Evolutionary conservation across 2,329 filamentous ascomycete genomes (phyloP).

Genomic region (Alternaria arborescens): DNA sequence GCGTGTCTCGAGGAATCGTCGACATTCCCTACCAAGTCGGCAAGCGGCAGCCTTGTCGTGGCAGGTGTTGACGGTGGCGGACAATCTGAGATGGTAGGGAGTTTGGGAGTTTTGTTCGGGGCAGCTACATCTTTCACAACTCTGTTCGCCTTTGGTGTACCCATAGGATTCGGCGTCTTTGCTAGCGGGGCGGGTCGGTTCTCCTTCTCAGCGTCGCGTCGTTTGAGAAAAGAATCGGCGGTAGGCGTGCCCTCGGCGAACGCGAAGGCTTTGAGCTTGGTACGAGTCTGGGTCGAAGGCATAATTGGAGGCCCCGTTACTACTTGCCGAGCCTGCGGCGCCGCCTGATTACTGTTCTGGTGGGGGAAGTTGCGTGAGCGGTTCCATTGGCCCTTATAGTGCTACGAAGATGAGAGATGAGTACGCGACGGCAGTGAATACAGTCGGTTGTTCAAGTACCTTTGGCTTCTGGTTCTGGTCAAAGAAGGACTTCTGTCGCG

Average conservation of each 20-base stretch:
- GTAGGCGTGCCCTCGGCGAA: slow-evolving; percentile 54
- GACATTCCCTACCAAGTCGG: slow-evolving; percentile 68
- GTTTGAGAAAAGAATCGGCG: slow-evolving; percentile 19
- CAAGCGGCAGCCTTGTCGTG: slow-evolving; percentile 65
- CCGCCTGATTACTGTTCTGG: slow-evolving; percentile 33
- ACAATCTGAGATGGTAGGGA: slow-evolving; percentile 35
- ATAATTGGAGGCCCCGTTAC: slow-evolving; percentile 54
- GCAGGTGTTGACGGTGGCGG: slow-evolving; percentile 66
- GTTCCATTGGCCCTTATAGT: slow-evolving; percentile 48
- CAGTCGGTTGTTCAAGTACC: slow-evolving; percentile 35
- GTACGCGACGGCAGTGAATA: slow-evolving; percentile 1
- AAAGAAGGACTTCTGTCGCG: slow-evolving; percentile 62
- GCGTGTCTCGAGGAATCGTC: slow-evolving; percentile 63
- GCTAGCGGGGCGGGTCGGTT: slow-evolving; percentile 39
- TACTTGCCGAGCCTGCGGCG: slow-evolving; percentile 44
- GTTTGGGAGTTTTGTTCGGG: slow-evolving; percentile 37
- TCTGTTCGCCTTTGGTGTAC: slow-evolving; percentile 34
- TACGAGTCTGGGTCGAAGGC: slow-evolving; percentile 62
- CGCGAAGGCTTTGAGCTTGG: slow-evolving; percentile 65
- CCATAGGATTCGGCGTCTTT: slow-evolving; percentile 18
- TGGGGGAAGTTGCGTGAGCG: slow-evolving; percentile 43
- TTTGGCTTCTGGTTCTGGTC: slow-evolving; percentile 56
- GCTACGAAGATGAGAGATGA: slow-evolving; percentile 26
- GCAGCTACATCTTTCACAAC: slow-evolving; percentile 24
- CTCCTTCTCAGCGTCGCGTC: slow-evolving; percentile 55